Base-by-base conservation (phyloP, 768 basidiomycete genomes). In the Boletus pseudopeckii region DNA sequence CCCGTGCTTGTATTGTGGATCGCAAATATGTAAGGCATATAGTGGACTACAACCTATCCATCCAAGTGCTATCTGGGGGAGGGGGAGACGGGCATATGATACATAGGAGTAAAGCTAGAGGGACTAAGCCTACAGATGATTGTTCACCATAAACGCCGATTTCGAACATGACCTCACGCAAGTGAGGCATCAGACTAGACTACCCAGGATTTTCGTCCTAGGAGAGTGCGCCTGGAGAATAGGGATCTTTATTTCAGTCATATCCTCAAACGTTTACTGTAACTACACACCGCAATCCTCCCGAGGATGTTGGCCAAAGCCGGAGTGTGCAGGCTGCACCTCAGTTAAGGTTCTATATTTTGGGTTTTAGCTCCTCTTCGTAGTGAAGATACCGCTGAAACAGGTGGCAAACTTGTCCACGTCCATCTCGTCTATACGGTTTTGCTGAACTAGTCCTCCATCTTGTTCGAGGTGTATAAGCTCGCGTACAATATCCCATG, bases 361-460 rank as follows among this genome's bases (percentile, higher is more conserved):
- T 6, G 1, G 38, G n/a, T 11, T 9, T 11, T 18, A 6, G 18
- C 18, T 6, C 18, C 24, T 18, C 18, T 9, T 39, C 20, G 38
- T 2, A 18, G 38, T 3, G 18, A 39, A 11, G 38, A 39, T 0
- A 39, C 5, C 18, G 1, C 6, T 3, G 18, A 40, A 13, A 11
- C 18, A 13, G 7, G 7, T 7, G 4, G 40, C 20, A 22, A 13
- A 20, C 26, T 54, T 55, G 5, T 44, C 59, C 3, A 63, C 59
- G 15, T 58, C 59, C 11, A 59, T 58, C 40, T 59, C 59, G 32
- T 54, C 62, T 1, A 55, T 28, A 28, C 8, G 28, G 28, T 28
- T 28, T 28, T 28, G 28, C 28, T 28, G 28, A 28, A 8, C 8
- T 28, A 28, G 28, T 28, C 8, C 28, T 28, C 28, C 8, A 8